phyloP scores from a whole-genome alignment of 331 rosid species.

The Telfairia occidentalis region DNA sequence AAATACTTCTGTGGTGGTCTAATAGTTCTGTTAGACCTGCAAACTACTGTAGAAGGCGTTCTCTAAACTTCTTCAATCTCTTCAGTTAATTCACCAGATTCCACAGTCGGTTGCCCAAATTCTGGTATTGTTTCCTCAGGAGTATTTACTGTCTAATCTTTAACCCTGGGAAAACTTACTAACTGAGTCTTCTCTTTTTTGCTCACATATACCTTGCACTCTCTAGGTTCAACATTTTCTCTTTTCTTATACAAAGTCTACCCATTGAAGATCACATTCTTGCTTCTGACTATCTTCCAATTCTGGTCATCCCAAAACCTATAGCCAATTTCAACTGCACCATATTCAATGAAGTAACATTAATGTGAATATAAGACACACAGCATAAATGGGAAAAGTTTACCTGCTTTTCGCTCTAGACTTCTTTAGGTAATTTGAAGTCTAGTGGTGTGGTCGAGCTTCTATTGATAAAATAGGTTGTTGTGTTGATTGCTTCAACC shows the following conservation, averaged over 20 bases:
- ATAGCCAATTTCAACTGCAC: not conserved
- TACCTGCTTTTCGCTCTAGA: not conserved
- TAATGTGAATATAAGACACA: not conserved
- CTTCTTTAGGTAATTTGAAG: not conserved
- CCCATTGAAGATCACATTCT: not conserved
- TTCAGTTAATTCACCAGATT: no score
- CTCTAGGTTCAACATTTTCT: not conserved
- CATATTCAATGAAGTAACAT: not conserved
- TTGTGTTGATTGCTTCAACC: not conserved
- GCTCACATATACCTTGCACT: not conserved
- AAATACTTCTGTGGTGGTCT: no score
- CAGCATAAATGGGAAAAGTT: not conserved
- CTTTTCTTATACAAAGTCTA: not conserved
- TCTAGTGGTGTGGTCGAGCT: not conserved
- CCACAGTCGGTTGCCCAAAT: no score
- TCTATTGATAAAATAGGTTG: not conserved
- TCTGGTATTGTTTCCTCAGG: no score
- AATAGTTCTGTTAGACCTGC: no score
- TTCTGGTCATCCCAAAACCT: not conserved
- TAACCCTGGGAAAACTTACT: no score
- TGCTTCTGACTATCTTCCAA: not conserved
- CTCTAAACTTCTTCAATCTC: no score
- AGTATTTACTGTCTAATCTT: no score
- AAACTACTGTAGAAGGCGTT: no score
- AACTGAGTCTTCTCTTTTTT: no score